These are phyloP conservation scores for Claviceps monticola DNA, from an alignment of 2,329 filamentous ascomycete genomes.

Conservation along the genomic window DNA sequence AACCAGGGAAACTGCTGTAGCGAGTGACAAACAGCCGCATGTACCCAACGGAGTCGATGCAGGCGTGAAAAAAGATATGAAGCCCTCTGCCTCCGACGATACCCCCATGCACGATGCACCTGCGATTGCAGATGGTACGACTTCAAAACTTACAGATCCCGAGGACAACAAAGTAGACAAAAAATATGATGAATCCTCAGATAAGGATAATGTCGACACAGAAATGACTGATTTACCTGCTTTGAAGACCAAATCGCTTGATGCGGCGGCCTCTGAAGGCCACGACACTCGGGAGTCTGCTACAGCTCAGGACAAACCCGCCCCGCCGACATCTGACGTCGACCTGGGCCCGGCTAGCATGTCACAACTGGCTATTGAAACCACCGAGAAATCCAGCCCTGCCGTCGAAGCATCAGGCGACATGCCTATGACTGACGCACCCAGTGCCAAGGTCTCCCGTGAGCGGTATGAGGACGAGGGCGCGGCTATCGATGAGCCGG, in stretches of 20 bases:
- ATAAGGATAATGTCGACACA: constrained; percentile 7
- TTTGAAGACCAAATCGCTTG: constrained; percentile 5
- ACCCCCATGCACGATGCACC: neutral
- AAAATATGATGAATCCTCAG: neutral
- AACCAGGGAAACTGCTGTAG: constrained; percentile 6
- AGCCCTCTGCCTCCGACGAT: constrained; percentile 4
- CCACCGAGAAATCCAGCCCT: constrained; percentile 17
- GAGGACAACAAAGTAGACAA: neutral
- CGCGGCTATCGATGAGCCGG: constrained; percentile 46
- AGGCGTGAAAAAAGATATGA: neutral
- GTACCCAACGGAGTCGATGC: constrained; percentile 4
- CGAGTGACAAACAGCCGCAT: neutral
- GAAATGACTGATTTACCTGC: constrained; percentile 14
- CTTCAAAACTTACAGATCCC: neutral
- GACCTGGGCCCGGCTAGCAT: constrained; percentile 23
- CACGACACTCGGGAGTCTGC: constrained; percentile 6
- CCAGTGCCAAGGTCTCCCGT: constrained; percentile 50
- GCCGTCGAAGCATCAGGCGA: constrained; percentile 23
- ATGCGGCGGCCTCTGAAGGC: constrained; percentile 8
- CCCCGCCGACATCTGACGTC: constrained; percentile 18
- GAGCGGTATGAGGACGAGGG: constrained; percentile 76
- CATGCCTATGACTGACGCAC: constrained; percentile 40
- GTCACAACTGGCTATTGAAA: constrained; percentile 25
- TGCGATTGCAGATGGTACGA: neutral
- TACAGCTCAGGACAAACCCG: constrained; percentile 8